These are phyloP conservation scores for Volvox reticuliferus DNA, from an alignment of 139 green algal genomes.

Conservation along the genomic window DNA sequence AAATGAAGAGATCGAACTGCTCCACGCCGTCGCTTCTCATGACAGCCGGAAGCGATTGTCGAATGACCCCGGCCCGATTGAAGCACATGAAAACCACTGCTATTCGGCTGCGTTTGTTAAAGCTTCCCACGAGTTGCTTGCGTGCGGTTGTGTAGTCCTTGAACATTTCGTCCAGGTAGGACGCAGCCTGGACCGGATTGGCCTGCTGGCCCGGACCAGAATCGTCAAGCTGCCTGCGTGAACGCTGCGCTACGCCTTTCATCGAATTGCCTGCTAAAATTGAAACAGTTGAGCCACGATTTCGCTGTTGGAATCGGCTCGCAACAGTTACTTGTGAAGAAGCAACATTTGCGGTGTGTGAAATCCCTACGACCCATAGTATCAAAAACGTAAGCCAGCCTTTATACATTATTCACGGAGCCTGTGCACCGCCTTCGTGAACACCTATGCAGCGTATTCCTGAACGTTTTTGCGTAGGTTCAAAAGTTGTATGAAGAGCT, in stretches of 20 bases:
- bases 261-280: too few species aligned
- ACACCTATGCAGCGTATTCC: too few species aligned
- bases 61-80: background rate
- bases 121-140: background rate
- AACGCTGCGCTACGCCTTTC: background rate
- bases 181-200: background rate
- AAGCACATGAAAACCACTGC: constrained; percentile 13
- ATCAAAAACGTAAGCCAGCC: too few species aligned
- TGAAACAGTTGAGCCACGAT: too few species aligned
- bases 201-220: background rate
- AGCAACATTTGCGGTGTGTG: too few species aligned
- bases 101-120: background rate
- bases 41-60: background rate
- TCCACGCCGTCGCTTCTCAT: background rate
- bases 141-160: background rate
- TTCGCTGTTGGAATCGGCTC: too few species aligned
- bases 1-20: constrained; percentile 12
- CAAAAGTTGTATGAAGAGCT: too few species aligned
- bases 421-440: too few species aligned
- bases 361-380: too few species aligned
- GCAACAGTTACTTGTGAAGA: too few species aligned
- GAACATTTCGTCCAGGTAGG: background rate
- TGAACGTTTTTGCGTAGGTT: too few species aligned
- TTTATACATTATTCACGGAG: too few species aligned
- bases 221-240: background rate